phyloP scores from a whole-genome alignment of 495 filamentous ascomycete species.

The Extremus antarcticus region DNA sequence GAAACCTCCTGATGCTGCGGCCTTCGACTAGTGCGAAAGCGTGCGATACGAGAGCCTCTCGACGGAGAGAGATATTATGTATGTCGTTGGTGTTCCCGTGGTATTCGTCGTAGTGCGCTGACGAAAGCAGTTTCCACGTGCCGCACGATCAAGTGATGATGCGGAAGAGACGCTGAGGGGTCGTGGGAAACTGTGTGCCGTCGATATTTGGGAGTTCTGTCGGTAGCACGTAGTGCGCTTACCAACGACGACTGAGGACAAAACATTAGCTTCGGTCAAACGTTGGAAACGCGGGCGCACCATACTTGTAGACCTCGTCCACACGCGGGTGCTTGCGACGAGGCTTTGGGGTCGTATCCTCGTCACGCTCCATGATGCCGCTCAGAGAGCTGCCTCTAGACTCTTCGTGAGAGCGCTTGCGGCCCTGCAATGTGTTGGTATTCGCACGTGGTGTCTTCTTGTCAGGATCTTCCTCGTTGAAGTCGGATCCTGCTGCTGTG shows the following conservation, averaged over 20 bases:
- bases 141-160: too few relatives aligned
- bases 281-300: background rate
- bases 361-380: slow-evolving; percentile 7
- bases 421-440: background rate
- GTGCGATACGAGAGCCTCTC: too few relatives aligned
- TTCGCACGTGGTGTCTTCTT: slow-evolving; percentile 11
- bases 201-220: too few relatives aligned
- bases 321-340: slow-evolving; percentile 25
- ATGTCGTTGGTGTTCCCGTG: too few relatives aligned
- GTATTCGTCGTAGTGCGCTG: too few relatives aligned
- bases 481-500: slow-evolving; percentile 27
- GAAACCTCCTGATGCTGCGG: too few relatives aligned
- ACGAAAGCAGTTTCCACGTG: too few relatives aligned
- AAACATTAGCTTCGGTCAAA: background rate
- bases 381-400: background rate
- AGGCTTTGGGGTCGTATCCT: slow-evolving; percentile 16
- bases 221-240: too few relatives aligned
- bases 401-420: slow-evolving; percentile 28
- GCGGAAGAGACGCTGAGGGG: too few relatives aligned
- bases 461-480: slow-evolving; percentile 14
- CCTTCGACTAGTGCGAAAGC: too few relatives aligned
- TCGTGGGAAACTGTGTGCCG: too few relatives aligned
- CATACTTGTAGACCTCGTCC: background rate
- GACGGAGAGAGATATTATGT: too few relatives aligned
- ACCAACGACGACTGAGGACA: background rate